Conservation (phyloP, 2,329 filamentous ascomycete species). For the Hymenoscyphus scutula region DNA sequence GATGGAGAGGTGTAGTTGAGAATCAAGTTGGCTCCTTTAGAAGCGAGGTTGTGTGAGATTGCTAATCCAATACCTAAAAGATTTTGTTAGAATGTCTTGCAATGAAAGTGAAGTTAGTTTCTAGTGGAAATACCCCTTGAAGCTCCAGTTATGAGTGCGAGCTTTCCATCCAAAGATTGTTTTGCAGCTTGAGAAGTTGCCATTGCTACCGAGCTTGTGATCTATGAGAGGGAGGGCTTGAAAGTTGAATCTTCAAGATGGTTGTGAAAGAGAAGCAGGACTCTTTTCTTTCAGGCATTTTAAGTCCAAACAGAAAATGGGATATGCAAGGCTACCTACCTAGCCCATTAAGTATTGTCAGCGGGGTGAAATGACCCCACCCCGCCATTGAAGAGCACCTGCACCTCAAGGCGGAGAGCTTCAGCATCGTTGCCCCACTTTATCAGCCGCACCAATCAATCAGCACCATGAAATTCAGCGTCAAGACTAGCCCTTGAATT, state of each 20-base stretch:
- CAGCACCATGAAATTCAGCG: neutral
- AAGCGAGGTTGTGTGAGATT: conserved; percentile 66
- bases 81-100: neutral
- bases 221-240: neutral
- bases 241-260: neutral
- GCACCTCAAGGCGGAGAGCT: too few relatives aligned
- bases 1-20: conserved; percentile 66
- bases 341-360: too few relatives aligned
- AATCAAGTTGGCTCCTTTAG: conserved; percentile 61
- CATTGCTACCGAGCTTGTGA: neutral
- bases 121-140: conserved; percentile 62
- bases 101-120: too few relatives aligned
- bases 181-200: neutral
- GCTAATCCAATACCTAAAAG: conserved; percentile 65
- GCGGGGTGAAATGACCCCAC: conserved; percentile 4
- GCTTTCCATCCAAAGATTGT: conserved; percentile 63
- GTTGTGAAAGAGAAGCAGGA: neutral
- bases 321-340: too few relatives aligned
- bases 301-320: neutral
- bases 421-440: conserved; percentile 7
- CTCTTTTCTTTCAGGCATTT: neutral
- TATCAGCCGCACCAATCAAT: conserved; percentile 16
- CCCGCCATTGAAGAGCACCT: too few relatives aligned
- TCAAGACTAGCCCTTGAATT: conserved; percentile 14
- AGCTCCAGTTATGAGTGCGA: conserved; percentile 76